Percentiles rank a stretch among this genome's conserved stretches.
These are phyloP conservation scores for Aquanectria penicillioides DNA, from an alignment of 2,329 filamentous ascomycete species.

Conservation along the genomic window DNA sequence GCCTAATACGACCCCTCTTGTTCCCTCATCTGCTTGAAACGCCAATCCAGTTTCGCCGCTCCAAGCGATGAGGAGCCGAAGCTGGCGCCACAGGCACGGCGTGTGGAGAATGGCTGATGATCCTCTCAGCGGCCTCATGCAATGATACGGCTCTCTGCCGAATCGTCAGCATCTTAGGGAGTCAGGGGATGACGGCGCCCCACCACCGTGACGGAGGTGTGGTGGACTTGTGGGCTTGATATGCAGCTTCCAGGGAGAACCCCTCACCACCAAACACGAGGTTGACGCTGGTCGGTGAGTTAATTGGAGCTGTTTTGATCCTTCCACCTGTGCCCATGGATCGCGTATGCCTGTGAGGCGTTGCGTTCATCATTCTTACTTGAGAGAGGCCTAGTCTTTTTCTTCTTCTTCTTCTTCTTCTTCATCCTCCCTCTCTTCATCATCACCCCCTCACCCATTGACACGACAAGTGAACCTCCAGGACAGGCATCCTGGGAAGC, in stretches of 20 bases:
- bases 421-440: not conserved
- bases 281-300: constrained; percentile 1
- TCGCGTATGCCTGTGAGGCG: too few relatives aligned
- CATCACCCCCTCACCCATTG: not conserved
- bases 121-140: not conserved
- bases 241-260: constrained; percentile 7
- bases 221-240: not conserved
- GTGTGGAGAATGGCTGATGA: constrained; percentile 11
- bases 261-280: constrained; percentile 22
- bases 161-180: constrained; percentile 7
- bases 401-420: not conserved
- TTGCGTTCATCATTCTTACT: too few relatives aligned
- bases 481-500: not conserved
- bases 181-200: not conserved
- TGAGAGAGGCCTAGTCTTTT: too few relatives aligned
- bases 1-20: constrained; percentile 11
- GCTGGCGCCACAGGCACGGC: not conserved
- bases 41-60: not conserved
- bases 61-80: not conserved
- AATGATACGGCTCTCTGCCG: not conserved
- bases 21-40: constrained; percentile 16
- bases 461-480: constrained; percentile 8
- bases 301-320: too few relatives aligned
- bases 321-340: too few relatives aligned
- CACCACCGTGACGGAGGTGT: constrained; percentile 9